phyloP scores from a whole-genome alignment of 2,329 filamentous ascomycete genomes.

The Penicillium sp. region DNA sequence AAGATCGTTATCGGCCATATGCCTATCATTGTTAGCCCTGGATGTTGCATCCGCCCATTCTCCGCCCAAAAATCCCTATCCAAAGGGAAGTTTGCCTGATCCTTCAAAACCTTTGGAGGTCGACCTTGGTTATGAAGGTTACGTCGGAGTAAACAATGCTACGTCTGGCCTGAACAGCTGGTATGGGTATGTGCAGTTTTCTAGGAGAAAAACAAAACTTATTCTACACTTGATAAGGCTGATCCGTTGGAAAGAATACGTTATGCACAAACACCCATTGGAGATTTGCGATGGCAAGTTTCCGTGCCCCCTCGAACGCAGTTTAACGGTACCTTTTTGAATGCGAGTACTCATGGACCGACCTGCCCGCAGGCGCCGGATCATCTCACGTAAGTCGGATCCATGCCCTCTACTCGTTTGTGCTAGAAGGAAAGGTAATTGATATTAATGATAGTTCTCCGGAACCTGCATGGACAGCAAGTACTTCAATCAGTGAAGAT shows the following conservation, averaged over 20 bases:
- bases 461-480: background rate
- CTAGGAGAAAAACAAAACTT: background rate
- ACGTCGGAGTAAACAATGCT: slow-evolving; percentile 40
- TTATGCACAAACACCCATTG: slow-evolving; percentile 31
- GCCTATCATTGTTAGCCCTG: background rate
- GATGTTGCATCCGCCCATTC: background rate
- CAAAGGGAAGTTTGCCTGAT: background rate
- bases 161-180: slow-evolving; percentile 42
- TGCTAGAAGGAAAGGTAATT: too few species aligned
- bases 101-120: slow-evolving; percentile 24
- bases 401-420: too few species aligned
- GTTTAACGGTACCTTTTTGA: slow-evolving; percentile 18
- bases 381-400: slow-evolving; percentile 10
- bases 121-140: slow-evolving; percentile 45
- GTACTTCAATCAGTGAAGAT: slow-evolving; percentile 19
- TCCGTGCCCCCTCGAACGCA: slow-evolving; percentile 21
- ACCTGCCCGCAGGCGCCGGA: slow-evolving; percentile 28
- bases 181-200: slow-evolving; percentile 44
- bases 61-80: slow-evolving; percentile 8
- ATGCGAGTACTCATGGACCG: slow-evolving; percentile 21
- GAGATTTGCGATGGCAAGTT: slow-evolving; percentile 28
- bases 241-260: slow-evolving; percentile 27
- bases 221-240: background rate
- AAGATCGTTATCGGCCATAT: background rate
- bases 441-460: too few species aligned